Evolutionary conservation across 345 rosid genomes (phyloP).

Genomic region (Gossypium rotundifolium): DNA sequence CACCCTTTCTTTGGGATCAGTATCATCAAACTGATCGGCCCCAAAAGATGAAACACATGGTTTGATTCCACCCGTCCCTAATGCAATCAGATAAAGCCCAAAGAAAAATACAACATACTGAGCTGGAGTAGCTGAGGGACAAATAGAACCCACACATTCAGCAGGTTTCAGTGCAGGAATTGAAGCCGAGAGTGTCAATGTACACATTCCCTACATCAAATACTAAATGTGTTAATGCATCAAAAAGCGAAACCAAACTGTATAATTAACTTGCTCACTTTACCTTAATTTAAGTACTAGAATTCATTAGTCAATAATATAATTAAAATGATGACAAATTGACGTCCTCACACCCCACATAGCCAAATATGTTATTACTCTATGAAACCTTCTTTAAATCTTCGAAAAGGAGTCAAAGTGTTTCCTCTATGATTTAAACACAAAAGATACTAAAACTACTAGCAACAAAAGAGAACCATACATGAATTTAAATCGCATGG

Average conservation of each 20-base stretch:
- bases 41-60: conserved; percentile 94
- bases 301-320: not conserved
- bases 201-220: conserved; percentile 67
- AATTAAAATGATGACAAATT: not conserved
- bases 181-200: conserved; percentile 78
- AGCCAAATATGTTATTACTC: not conserved
- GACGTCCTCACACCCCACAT: not conserved
- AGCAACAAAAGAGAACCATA: not conserved
- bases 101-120: conserved; percentile 68
- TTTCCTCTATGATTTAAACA: not conserved
- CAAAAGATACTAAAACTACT: not conserved
- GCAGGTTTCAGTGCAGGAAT: conserved; percentile 59
- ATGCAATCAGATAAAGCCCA: conserved; percentile 83
- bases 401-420: not conserved
- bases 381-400: not conserved
- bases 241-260: not conserved
- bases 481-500: not conserved
- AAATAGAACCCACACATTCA: conserved; percentile 49
- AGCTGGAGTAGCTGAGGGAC: conserved; percentile 64
- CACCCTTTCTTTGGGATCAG: conserved; percentile 60
- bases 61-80: conserved; percentile 89
- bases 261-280: no score
- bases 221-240: conserved; percentile 6
- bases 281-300: not conserved
- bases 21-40: conserved; percentile 93